Evolutionary conservation across 2,329 filamentous ascomycete genomes (phyloP), one percentile per base, ranked within the genome.

Genomic region (Apiospora marii): DNA sequence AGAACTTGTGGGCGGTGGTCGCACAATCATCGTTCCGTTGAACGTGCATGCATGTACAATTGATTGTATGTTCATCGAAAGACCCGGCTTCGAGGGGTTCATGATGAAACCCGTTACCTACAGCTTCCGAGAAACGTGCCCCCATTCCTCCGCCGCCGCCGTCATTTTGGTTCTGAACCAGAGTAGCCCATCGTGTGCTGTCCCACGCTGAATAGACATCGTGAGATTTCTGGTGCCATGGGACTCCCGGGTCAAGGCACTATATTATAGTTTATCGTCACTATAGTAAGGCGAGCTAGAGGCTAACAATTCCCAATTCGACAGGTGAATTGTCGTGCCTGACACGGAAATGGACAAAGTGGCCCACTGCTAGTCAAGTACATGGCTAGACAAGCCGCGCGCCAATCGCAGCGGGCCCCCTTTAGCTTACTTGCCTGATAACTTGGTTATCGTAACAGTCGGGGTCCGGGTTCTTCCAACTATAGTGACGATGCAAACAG

Each of bases 231-330:
- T 37, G 30, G 30, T 61, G 53, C 30, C 19, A 64, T 41, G 34
- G 58, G 58, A 41, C 58, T 24, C 58, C 58, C 34, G 58, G 58
- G 34, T 24, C 41, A 41, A n/a, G n/a, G 19, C 30, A 41, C 19
- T 64, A 64, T 64, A 64, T 64, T 64, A 64, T 64, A 64, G 34
- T 64, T 64, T 64, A 41, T 64, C 58, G 22, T n/a, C 58, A 41
- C 30, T 41, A 64, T 64, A 64, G 58, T 41, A 64, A 30, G 58
- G 58, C 58, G 58, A 12, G 34, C 34, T 64, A 64, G 58, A 64
- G 34, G 34, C 58, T 37, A 37, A 61, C 16, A 37, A n/a, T 61
- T 37, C 53, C 58, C 58, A 41, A 64, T 41, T 41, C 34, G 58
- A 64, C 58, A 64, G 5, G 58, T 64, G 2, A 19, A 34, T 41